Evolutionary conservation across 1,139 yeast genomes (phyloP).

Genomic region (Wickerhamomyces sp.): DNA sequence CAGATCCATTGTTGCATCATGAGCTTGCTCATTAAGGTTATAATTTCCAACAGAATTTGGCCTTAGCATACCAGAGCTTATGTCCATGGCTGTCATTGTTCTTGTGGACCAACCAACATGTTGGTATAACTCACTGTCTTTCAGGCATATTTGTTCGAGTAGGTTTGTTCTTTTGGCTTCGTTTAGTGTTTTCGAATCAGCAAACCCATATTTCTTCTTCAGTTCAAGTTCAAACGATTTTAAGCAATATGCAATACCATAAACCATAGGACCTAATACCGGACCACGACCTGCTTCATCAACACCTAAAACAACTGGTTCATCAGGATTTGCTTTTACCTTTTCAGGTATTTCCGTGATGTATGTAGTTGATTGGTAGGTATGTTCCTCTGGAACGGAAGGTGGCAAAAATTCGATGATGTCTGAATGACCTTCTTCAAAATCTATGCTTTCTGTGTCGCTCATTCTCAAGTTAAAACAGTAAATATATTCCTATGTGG

Average conservation of each 20-base stretch:
- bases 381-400: slow-evolving; percentile 20
- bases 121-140: slow-evolving; percentile 38
- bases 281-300: slow-evolving; percentile 99
- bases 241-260: slow-evolving; percentile 78
- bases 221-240: slow-evolving; percentile 45
- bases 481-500: not conserved
- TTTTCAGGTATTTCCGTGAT: slow-evolving; percentile 21
- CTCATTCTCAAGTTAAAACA: not conserved
- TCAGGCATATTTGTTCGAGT: slow-evolving; percentile 51
- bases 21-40: slow-evolving; percentile 93
- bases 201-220: slow-evolving; percentile 68
- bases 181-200: slow-evolving; percentile 84
- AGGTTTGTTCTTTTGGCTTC: slow-evolving; percentile 63
- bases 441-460: not conserved
- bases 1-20: slow-evolving; percentile 81
- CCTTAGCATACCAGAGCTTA: slow-evolving; percentile 82
- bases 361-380: slow-evolving; percentile 20
- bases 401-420: slow-evolving; percentile 22
- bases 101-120: slow-evolving; percentile 88
- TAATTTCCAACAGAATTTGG: slow-evolving; percentile 52
- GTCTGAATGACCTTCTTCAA: not conserved
- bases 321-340: slow-evolving; percentile 19
- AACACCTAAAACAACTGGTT: slow-evolving; percentile 60
- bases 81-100: slow-evolving; percentile 81
- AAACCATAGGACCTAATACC: slow-evolving; percentile 95